Evolutionary conservation across 1,284 basidiomycete genomes (phyloP), one percentile per base, ranked within the genome.

Genomic region (Meira miltonrushii): DNA sequence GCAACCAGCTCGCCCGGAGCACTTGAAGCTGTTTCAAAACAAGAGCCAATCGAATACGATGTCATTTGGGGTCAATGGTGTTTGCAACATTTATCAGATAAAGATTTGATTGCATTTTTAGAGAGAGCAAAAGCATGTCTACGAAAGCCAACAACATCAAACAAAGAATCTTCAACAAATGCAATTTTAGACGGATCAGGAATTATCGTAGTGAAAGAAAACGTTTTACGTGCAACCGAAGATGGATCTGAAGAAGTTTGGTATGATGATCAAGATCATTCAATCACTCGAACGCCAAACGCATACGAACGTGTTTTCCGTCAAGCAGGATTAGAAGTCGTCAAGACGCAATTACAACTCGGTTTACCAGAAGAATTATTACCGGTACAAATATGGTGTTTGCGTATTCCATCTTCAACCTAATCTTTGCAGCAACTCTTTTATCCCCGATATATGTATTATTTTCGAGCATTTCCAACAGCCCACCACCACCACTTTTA

Each of bases 1-100:
- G 2, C n/a, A 21, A 15, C 5, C 38, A 15, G 1, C 39, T 4
- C 28, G 8, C 23, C 49, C 17, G 25, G 15, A 13, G 48, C n/a
- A 28, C 4, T 13, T 15, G 33, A 19, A 38, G 66, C 66, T 39
- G 55, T 59, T 17, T 61, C 61, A 15, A 54, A 57, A 37, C 40
- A 55, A 6, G 67, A 72, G 46, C 66, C 68, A 9, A 53, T 71
- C 6, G 50, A 61, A 28, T 78, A 68, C 57, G 75, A 78, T 44
- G 64, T 77, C 13, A 62, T 78, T 6, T 72, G 74, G 72, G 67
- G 67, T 41, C 75, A 78, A 46, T 78, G 75, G 75, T 75, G 71
- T 44, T 55, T 77, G 37, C 75, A 78, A 62, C 75, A 78, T 44
- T 62, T 77, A 13, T 74, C 72, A 33, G 75, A 78, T 56, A 58